A percentile compares a stretch with the other conserved stretches of the same genome.
Conservation (phyloP, 2,329 filamentous ascomycete species). For the Sporothrix variecibatus region DNA sequence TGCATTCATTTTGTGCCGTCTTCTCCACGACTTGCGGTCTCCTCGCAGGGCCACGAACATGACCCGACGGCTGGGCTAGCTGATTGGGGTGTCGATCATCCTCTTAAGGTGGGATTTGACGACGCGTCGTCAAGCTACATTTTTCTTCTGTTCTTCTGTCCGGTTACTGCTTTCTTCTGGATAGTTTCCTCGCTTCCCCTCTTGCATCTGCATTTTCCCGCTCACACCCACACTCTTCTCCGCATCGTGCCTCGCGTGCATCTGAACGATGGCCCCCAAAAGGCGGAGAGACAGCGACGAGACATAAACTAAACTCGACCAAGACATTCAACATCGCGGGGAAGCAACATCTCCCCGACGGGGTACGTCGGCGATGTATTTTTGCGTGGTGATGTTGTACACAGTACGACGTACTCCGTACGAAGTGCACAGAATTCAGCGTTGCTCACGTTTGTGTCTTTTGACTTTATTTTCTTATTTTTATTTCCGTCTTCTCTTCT, state of each 20-base stretch:
- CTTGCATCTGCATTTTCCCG: background rate
- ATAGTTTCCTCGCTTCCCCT: background rate
- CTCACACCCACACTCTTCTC: background rate
- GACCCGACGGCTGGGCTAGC: background rate
- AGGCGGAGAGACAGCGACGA: background rate
- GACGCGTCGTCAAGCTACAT: background rate
- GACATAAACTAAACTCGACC: too few relatives aligned
- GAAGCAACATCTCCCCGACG: background rate
- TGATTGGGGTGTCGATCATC: background rate
- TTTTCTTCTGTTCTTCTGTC: background rate
- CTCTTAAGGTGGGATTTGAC: background rate
- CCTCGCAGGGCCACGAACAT: background rate
- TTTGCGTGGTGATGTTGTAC: too few relatives aligned
- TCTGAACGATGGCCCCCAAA: background rate
- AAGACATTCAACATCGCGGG: background rate
- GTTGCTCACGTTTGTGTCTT: background rate
- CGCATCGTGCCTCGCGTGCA: background rate
- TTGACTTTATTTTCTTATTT: background rate
- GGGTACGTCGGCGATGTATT: background rate
- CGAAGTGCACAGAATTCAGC: too few relatives aligned
- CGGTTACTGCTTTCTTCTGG: background rate
- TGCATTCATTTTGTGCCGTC: too few relatives aligned
- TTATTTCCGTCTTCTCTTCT: background rate
- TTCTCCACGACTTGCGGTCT: too few relatives aligned
- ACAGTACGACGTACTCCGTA: too few relatives aligned